phyloP scores from a whole-genome alignment of 2,329 filamentous ascomycete species.

The Claviceps purpurea region DNA sequence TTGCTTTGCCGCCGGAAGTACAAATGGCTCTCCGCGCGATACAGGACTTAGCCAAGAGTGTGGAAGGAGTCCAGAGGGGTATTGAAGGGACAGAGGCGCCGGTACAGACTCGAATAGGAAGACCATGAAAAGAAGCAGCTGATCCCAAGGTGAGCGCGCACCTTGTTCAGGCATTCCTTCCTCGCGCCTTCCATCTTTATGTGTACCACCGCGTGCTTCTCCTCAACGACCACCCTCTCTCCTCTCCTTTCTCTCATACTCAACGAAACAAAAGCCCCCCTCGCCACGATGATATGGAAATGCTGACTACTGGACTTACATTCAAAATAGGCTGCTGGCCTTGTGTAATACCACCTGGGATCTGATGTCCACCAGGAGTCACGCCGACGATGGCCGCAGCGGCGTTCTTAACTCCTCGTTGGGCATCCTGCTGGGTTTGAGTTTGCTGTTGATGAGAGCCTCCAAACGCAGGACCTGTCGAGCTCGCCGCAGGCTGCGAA shows the following conservation, averaged over 20 bases:
- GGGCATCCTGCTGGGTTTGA: slow-evolving; percentile 38
- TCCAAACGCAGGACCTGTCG: slow-evolving; percentile 53
- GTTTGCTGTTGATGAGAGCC: slow-evolving; percentile 37
- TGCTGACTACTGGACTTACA: slow-evolving; percentile 25
- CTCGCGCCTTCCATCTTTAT: neutral
- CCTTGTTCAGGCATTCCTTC: neutral
- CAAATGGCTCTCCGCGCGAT: too few relatives aligned
- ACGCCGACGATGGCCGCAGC: slow-evolving; percentile 35
- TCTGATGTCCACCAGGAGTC: slow-evolving; percentile 23
- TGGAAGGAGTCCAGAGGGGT: neutral
- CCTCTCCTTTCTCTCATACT: neutral
- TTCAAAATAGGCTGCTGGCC: slow-evolving; percentile 35
- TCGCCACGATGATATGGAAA: neutral
- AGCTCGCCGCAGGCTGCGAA: slow-evolving; percentile 44
- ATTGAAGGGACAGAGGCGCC: neutral
- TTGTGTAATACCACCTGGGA: slow-evolving; percentile 25
- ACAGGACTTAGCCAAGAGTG: too few relatives aligned
- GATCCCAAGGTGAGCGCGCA: neutral
- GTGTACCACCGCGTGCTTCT: neutral
- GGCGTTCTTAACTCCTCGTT: slow-evolving; percentile 33
- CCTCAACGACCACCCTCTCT: neutral
- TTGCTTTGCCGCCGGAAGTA: too few relatives aligned
- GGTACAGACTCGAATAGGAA: neutral
- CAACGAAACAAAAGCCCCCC: neutral
- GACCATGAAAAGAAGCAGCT: neutral